These are phyloP conservation scores for Lobosporangium transversale DNA, from an alignment of 192 early-diverging fungal species.

Conservation along the genomic window DNA sequence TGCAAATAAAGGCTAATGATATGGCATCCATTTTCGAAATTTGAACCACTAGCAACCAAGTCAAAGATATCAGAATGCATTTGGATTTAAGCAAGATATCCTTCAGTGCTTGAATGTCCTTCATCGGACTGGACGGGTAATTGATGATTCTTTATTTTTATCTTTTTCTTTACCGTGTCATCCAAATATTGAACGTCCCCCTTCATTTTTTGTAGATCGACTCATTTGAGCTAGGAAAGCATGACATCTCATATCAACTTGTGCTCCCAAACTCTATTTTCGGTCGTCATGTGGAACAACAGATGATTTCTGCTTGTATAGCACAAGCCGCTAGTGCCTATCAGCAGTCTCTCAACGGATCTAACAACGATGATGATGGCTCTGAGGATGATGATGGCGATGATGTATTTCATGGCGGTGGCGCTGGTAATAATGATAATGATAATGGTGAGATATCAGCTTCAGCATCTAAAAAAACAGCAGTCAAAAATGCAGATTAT, in stretches of 20 bases:
- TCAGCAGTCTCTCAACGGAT: conserved; percentile 18
- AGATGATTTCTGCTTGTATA: conserved; percentile 38
- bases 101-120: conserved; percentile 30
- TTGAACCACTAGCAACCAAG: conserved; percentile 52
- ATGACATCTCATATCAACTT: conserved; percentile 42
- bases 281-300: conserved; percentile 33
- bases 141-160: neutral
- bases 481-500: neutral
- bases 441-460: neutral
- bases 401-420: too few species aligned
- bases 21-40: too few species aligned
- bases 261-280: conserved; percentile 33
- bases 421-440: neutral
- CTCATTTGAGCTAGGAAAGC: conserved; percentile 29
- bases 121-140: conserved; percentile 31
- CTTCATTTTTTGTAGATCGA: too few species aligned
- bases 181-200: too few species aligned
- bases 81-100: conserved; percentile 50
- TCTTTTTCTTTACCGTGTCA: neutral
- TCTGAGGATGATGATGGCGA: neutral
- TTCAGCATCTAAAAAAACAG: neutral
- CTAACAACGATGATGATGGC: conserved; percentile 1
- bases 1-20: too few species aligned
- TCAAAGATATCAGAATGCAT: conserved; percentile 49
- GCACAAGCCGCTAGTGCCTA: conserved; percentile 42